Conservation (phyloP, 257 asterid genomes). For the Leonotis leonurus region DNA sequence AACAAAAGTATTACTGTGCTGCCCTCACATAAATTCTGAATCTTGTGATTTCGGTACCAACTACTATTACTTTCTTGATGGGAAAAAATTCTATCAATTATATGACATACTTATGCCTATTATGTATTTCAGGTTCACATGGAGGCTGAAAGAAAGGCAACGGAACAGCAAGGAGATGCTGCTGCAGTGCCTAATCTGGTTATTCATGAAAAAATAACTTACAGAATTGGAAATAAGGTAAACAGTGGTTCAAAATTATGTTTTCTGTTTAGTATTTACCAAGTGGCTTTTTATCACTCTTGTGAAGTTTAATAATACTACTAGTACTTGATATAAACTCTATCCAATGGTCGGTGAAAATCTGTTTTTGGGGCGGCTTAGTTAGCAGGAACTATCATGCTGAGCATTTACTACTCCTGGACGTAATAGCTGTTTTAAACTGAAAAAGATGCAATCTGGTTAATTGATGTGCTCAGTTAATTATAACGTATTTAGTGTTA, state of each 20-base stretch:
- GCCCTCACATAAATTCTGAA: no score
- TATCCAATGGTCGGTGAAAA: background rate
- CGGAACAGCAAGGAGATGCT: constrained; percentile 46
- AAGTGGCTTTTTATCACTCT: background rate
- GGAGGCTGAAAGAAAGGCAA: constrained; percentile 84
- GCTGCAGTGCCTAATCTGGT: constrained; percentile 37
- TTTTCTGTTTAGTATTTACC: background rate
- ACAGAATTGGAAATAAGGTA: constrained; percentile 90
- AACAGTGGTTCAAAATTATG: constrained; percentile 2
- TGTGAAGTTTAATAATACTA: background rate
- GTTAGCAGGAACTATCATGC: background rate
- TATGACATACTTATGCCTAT: constrained; percentile 5
- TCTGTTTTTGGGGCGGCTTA: background rate
- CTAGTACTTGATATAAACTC: background rate
- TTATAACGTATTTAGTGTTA: background rate
- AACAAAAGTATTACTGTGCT: no score
- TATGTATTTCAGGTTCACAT: constrained; percentile 69
- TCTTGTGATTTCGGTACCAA: no score
- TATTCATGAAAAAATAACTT: constrained; percentile 63
- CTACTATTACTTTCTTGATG: no score
- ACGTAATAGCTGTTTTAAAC: background rate
- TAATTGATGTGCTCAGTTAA: background rate
- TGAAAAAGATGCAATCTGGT: background rate
- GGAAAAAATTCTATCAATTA: no score
- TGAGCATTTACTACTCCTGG: background rate